A percentile compares a stretch with the other conserved stretches of the same genome.
Conservation (phyloP, 176 grass and related monocot genomes). For the Triticum dicoccoides region DNA sequence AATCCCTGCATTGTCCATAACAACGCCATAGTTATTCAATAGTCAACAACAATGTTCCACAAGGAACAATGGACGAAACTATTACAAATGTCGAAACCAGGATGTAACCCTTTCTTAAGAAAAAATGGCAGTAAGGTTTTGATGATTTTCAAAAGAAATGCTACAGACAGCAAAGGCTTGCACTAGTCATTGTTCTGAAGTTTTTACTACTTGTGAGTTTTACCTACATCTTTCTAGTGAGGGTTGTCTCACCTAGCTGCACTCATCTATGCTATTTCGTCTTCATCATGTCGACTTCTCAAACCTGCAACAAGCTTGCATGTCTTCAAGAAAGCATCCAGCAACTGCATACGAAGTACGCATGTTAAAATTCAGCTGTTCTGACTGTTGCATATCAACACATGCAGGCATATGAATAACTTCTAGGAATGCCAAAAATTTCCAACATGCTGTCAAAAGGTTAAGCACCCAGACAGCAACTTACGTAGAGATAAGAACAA, state of each 20-base stretch:
- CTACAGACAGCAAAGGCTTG: background rate
- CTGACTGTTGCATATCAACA: background rate
- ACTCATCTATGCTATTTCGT: no score
- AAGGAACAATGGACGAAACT: background rate
- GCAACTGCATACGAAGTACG: no score
- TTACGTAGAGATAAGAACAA: background rate
- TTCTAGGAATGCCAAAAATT: background rate
- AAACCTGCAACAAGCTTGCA: no score
- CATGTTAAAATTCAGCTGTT: background rate
- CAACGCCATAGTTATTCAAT: background rate
- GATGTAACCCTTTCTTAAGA: background rate
- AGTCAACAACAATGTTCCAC: background rate
- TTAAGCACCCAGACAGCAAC: background rate
- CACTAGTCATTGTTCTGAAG: background rate
- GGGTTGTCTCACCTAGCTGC: background rate
- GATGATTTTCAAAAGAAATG: background rate
- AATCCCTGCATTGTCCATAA: conserved; percentile 17
- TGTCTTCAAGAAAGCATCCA: no score
- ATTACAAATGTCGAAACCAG: background rate
- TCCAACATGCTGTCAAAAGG: background rate
- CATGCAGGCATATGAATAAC: background rate
- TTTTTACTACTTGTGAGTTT: background rate
- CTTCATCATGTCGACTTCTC: no score
- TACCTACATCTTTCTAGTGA: background rate
- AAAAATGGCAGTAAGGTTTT: no score